Base-by-base conservation (phyloP, 1,284 basidiomycete species). In the Termitomyces sp. region DNA sequence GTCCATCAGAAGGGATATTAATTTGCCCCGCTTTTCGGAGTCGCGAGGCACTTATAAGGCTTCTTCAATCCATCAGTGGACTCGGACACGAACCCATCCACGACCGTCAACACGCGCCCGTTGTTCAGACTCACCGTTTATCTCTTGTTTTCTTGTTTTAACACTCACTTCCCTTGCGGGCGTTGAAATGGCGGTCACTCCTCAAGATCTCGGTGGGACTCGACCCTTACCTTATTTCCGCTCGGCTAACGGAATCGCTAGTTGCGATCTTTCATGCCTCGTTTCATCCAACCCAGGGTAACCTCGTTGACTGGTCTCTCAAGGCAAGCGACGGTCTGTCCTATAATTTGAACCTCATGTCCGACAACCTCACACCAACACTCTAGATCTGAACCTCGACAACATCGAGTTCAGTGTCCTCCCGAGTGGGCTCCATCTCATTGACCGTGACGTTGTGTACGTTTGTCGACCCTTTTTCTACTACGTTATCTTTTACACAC, bases 191-290 rank as follows among this genome's bases (percentile, higher is more conserved):
- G 9, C 34, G 4, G 5, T 39, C 10, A 10, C n/a, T 30, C 77
- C 78, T 30, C 77, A 78, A 54, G 80, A 83, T 64, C 63, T 79
- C 51, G 75, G 79, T 78, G 49, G 39, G 48, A 9, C 37, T 55
- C 9, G 5, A 19, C 30, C 42, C 14, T 30, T 40, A 21, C 10
- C 9, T 40, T 11, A 26, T 40, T 46, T 39, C 14, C 18, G 35
- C 41, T 10, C 26, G 21, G 37, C 35, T 34, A 26, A 46, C 50
- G 19, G 28, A 53, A 40, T 19, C 16, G 11, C 13, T 18, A 90
- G 88, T 88, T 62, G 86, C 88, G 13, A 85, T 90, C 64, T 91
- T 90, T 58, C 88, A 91, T 69, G 77, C 84, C 33, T 88, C 88
- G 13, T 91, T 91, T 61, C 88, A 91, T 67, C 85, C 87, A 1